These are phyloP conservation scores for Galerina sulciceps DNA, from an alignment of 768 basidiomycete species.

Conservation along the genomic window DNA sequence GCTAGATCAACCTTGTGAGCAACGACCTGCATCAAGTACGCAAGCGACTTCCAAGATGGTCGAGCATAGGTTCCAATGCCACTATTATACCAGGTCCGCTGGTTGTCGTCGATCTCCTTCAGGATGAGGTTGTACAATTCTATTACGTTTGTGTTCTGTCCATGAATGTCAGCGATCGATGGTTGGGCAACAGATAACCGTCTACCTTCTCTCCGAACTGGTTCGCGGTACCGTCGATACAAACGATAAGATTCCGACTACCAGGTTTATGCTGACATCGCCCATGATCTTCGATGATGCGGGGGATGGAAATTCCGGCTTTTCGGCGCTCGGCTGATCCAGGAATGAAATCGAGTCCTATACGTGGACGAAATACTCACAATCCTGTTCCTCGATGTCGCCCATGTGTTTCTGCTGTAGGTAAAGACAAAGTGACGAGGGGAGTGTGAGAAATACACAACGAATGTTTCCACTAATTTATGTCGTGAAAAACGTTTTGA, in stretches of 20 bases:
- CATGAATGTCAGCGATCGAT: background rate
- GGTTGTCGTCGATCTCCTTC: conserved; percentile 19
- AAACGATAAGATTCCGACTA: conserved; percentile 41
- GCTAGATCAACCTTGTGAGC: conserved; percentile 14
- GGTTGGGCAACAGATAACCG: background rate
- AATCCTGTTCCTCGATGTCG: too few species aligned
- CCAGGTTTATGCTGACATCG: too few species aligned
- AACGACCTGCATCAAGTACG: conserved; percentile 18
- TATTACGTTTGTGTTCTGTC: conserved; percentile 34
- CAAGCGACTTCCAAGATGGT: conserved; percentile 19
- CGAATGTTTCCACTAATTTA: too few species aligned
- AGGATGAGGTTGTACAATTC: conserved; percentile 28
- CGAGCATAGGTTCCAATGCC: conserved; percentile 33
- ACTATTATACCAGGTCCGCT: conserved; percentile 33
- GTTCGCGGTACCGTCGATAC: conserved; percentile 34
- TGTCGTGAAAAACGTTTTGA: too few species aligned
- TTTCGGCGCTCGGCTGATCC: too few species aligned
- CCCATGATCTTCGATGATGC: too few species aligned
- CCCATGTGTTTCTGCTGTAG: too few species aligned
- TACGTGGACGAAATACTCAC: too few species aligned
- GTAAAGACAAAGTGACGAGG: too few species aligned
- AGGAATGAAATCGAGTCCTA: too few species aligned
- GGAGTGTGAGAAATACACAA: too few species aligned
- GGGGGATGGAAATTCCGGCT: too few species aligned
- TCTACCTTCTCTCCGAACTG: conserved; percentile 25